Evolutionary conservation across 805 yeast genomes (phyloP).

Genomic region (Hanseniaspora clermontiae): DNA sequence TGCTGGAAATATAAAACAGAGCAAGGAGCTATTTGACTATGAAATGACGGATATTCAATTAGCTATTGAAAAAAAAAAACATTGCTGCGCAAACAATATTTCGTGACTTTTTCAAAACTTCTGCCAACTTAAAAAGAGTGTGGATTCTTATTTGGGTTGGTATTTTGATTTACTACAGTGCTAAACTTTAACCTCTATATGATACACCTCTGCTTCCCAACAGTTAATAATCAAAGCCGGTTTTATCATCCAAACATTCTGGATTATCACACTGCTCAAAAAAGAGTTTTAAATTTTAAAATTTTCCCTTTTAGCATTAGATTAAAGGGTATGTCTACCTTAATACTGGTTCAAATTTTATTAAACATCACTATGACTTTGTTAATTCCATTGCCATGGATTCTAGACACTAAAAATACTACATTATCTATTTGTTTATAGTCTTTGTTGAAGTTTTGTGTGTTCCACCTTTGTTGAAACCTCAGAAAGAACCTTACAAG

Average conservation of each 20-base stretch:
- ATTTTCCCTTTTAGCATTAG: slow-evolving; percentile 26
- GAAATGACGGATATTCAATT: slow-evolving; percentile 32
- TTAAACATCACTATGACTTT: slow-evolving; percentile 26
- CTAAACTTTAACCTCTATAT: slow-evolving; percentile 38
- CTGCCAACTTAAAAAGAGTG: slow-evolving; percentile 33
- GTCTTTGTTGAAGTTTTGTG: slow-evolving; percentile 23
- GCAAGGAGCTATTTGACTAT: slow-evolving; percentile 20
- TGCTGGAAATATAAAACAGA: slow-evolving; percentile 26
- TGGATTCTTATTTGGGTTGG: slow-evolving; percentile 28
- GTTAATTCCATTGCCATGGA: slow-evolving; percentile 31
- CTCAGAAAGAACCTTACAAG: slow-evolving; percentile 31
- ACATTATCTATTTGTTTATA: slow-evolving; percentile 28
- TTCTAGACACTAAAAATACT: slow-evolving; percentile 28
- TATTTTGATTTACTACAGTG: slow-evolving; percentile 37
- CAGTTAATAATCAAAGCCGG: slow-evolving; percentile 42
- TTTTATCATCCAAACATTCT: slow-evolving; percentile 26
- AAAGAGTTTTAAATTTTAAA: slow-evolving; percentile 32
- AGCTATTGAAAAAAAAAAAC: slow-evolving; percentile 32
- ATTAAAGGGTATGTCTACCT: slow-evolving; percentile 23
- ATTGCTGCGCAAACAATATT: slow-evolving; percentile 25
- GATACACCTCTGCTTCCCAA: slow-evolving; percentile 34
- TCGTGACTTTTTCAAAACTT: slow-evolving; percentile 30
- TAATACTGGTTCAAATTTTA: slow-evolving; percentile 18
- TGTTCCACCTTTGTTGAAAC: slow-evolving; percentile 30
- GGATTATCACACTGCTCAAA: slow-evolving; percentile 23